Evolutionary conservation across 2,329 filamentous ascomycete species (phyloP).

Genomic region (Ophiostoma montium): DNA sequence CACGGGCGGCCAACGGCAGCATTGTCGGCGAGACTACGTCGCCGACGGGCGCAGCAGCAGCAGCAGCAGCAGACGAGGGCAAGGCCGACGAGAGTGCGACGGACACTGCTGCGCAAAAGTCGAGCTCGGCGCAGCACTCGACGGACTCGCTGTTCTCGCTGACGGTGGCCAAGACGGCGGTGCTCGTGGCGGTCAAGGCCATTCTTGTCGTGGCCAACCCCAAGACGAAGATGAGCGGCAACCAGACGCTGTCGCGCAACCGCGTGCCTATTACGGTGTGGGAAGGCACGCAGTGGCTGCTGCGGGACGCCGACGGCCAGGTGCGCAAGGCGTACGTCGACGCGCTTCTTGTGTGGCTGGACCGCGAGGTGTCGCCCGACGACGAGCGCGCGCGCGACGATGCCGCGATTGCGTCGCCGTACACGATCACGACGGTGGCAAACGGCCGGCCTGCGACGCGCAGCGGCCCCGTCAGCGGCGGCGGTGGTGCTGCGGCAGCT

Average conservation of each 20-base stretch:
- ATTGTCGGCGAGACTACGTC: background rate
- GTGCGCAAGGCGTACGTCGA: slow-evolving; percentile 80
- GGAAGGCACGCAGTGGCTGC: slow-evolving; percentile 92
- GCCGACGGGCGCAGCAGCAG: slow-evolving; percentile 18
- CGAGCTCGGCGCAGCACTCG: slow-evolving; percentile 16
- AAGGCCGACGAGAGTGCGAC: slow-evolving; percentile 24
- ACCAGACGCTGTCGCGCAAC: slow-evolving; percentile 53
- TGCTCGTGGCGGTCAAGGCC: slow-evolving; percentile 66
- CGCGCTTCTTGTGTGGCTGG: slow-evolving; percentile 70
- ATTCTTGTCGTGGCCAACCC: slow-evolving; percentile 73
- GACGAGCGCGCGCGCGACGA: slow-evolving; percentile 52
- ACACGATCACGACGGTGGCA: background rate
- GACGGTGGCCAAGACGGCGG: slow-evolving; percentile 43
- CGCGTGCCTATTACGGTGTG: slow-evolving; percentile 69
- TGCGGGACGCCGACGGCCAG: slow-evolving; percentile 62
- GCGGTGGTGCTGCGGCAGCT: no score
- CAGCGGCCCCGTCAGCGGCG: slow-evolving; percentile 16
- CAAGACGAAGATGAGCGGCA: slow-evolving; percentile 42
- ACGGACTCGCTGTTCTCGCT: slow-evolving; percentile 40
- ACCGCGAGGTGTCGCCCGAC: slow-evolving; percentile 56
- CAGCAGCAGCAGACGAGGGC: slow-evolving; percentile 28
- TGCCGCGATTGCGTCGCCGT: slow-evolving; percentile 14
- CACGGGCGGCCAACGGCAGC: slow-evolving; percentile 25
- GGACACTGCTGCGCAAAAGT: slow-evolving; percentile 31
- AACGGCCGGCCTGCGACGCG: slow-evolving; percentile 30